Evolutionary conservation across 306 rosid genomes (phyloP).

Genomic region (Cyclanthera cordifolia): DNA sequence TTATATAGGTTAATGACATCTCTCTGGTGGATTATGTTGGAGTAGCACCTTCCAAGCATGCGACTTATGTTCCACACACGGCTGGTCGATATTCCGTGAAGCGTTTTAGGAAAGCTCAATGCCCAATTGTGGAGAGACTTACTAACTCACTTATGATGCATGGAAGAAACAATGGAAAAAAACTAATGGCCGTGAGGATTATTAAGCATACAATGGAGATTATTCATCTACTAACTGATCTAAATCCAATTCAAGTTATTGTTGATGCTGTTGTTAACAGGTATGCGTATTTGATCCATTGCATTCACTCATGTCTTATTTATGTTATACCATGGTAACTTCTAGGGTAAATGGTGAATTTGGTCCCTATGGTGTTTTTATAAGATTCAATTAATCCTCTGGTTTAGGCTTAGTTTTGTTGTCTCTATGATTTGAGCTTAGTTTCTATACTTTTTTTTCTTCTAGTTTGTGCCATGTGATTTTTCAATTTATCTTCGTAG

Average conservation of each 20-base stretch:
- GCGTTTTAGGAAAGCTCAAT: slow-evolving; percentile 54
- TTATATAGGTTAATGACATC: slow-evolving; percentile 27
- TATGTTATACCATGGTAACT: background rate
- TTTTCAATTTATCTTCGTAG: no score
- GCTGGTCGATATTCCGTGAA: slow-evolving; percentile 50
- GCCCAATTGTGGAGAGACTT: slow-evolving; percentile 57
- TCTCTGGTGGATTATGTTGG: slow-evolving; percentile 45
- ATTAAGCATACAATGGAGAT: slow-evolving; percentile 53
- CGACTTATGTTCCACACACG: slow-evolving; percentile 55
- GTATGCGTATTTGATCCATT: slow-evolving; percentile 11
- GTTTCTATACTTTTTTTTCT: background rate
- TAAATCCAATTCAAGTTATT: slow-evolving; percentile 47
- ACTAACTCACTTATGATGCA: slow-evolving; percentile 66
- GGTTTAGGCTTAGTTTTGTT: background rate
- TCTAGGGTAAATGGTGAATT: background rate
- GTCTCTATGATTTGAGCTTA: background rate
- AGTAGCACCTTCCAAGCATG: slow-evolving; percentile 41
- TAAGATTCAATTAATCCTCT: background rate
- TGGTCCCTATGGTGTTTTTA: background rate
- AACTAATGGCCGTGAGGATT: slow-evolving; percentile 46
- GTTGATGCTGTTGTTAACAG: slow-evolving; percentile 55
- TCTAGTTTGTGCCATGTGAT: background rate
- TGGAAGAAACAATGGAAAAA: slow-evolving; percentile 55
- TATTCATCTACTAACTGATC: slow-evolving; percentile 49
- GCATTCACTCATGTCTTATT: background rate